Percentiles rank a stretch among this genome's conserved stretches.
phyloP scores from a whole-genome alignment of 1,139 yeast species.

The Yamadazyma trypodendri region DNA sequence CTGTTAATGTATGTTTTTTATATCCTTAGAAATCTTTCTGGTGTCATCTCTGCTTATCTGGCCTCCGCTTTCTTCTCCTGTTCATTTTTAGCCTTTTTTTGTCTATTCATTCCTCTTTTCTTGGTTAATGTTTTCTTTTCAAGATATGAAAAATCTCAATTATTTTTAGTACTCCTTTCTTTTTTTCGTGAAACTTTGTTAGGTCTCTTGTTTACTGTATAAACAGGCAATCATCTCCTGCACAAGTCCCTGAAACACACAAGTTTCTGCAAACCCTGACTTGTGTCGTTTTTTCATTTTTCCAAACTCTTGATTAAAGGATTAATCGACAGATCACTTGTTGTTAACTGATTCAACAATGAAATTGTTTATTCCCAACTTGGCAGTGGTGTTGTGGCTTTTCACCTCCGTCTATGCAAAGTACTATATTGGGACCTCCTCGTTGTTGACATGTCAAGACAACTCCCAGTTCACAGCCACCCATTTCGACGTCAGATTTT shows the following conservation, averaged over 20 bases:
- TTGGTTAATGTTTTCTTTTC: background rate
- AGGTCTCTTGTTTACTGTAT: background rate
- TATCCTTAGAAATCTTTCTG: too few relatives aligned
- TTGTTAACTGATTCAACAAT: too few relatives aligned
- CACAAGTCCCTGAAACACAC: too few relatives aligned
- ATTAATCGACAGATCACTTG: too few relatives aligned
- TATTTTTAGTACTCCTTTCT: slow-evolving; percentile 2
- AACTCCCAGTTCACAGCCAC: slow-evolving; percentile 86
- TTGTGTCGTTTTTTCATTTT: too few relatives aligned
- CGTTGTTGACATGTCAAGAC: slow-evolving; percentile 92
- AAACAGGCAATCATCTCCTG: too few relatives aligned
- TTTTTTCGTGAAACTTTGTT: background rate
- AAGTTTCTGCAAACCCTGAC: too few relatives aligned
- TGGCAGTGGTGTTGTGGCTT: slow-evolving; percentile 7
- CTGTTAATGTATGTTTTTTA: background rate
- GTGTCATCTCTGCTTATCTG: too few relatives aligned
- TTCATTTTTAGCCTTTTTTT: background rate
- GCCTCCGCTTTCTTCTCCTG: background rate
- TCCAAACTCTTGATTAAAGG: too few relatives aligned
- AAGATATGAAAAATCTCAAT: background rate
- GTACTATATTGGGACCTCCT: slow-evolving; percentile 51
- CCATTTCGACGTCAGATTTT: slow-evolving; percentile 73
- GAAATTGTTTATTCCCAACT: background rate
- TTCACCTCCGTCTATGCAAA: slow-evolving; percentile 19
- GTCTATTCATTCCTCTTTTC: background rate